Conservation (phyloP, 208 protist genomes). For the Kentomonas sorsogonicus region DNA sequence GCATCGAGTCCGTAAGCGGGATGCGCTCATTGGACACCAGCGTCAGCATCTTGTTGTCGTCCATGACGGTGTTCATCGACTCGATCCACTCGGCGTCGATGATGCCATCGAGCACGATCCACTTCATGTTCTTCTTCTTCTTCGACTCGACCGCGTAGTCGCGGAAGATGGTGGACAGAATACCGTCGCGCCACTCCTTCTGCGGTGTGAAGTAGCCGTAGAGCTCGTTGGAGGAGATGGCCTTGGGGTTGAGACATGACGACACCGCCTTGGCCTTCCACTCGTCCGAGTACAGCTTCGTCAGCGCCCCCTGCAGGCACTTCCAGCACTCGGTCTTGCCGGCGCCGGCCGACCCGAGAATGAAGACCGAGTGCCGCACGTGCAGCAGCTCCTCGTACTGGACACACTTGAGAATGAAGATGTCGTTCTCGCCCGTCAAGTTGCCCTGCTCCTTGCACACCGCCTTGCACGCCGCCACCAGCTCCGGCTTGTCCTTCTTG, state of each 20-base stretch:
- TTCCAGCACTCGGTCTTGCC: conserved; percentile 97
- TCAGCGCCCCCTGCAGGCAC: conserved; percentile 91
- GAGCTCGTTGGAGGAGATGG: conserved; percentile 97
- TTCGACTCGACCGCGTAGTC: conserved; percentile 94
- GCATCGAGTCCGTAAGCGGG: conserved; percentile 96
- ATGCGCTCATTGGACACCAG: conserved; percentile 98
- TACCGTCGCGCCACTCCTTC: conserved; percentile 97
- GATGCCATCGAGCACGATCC: conserved; percentile 98
- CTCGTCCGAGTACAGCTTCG: conserved; percentile 82
- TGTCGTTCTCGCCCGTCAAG: conserved; percentile 95
- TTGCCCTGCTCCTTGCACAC: conserved; percentile 88
- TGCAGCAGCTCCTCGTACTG: conserved; percentile 98
- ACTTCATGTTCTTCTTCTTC: conserved; percentile 94
- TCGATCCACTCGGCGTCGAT: conserved; percentile 99
- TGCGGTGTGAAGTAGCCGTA: conserved; percentile 97
- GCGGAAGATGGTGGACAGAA: conserved; percentile 94
- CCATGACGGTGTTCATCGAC: conserved; percentile 99
- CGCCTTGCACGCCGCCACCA: conserved; percentile 89
- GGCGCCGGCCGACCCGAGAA: conserved; percentile 94
- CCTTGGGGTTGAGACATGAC: conserved; percentile 96
- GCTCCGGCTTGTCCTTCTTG: conserved; percentile 91
- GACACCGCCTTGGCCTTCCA: conserved; percentile 91
- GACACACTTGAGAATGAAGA: conserved; percentile 97
- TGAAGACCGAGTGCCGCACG: conserved; percentile 98
- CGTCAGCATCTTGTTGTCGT: conserved; percentile 98